These are phyloP conservation scores for Medicago ruthenica DNA, from an alignment of 306 rosid species.

Conservation along the genomic window DNA sequence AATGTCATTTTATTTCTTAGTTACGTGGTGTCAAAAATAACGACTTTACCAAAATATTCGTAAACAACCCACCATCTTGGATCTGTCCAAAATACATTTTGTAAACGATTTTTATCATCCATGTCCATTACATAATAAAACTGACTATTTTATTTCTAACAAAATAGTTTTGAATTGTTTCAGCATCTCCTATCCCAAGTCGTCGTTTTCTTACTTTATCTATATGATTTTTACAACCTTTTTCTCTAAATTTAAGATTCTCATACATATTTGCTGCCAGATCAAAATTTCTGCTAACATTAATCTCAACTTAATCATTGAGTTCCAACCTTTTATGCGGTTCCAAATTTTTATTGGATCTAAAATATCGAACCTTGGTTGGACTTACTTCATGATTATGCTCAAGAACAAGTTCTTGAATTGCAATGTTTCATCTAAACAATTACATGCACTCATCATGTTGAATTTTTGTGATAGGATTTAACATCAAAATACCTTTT, in stretches of 20 bases:
- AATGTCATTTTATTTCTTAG: too few species aligned
- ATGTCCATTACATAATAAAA: background rate
- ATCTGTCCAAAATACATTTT: background rate
- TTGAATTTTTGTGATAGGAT: too few species aligned
- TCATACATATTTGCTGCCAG: background rate
- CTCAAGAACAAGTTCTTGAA: too few species aligned
- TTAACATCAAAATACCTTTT: too few species aligned
- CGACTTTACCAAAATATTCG: too few species aligned
- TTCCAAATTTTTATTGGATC: background rate
- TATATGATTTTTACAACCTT: background rate
- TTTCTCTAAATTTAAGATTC: too few species aligned
- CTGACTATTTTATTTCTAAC: too few species aligned
- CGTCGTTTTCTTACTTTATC: background rate
- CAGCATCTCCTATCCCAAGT: background rate
- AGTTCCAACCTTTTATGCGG: background rate
- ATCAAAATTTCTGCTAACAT: background rate
- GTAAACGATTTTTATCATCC: too few species aligned
- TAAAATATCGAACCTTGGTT: too few species aligned
- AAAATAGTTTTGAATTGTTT: background rate
- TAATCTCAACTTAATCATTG: background rate
- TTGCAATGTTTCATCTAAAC: background rate
- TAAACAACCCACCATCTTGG: too few species aligned
- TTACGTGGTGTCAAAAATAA: too few species aligned
- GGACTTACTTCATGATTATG: background rate
- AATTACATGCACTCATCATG: background rate